Evolutionary conservation across 306 rosid species (phyloP).

Genomic region (Glycine latifolia): DNA sequence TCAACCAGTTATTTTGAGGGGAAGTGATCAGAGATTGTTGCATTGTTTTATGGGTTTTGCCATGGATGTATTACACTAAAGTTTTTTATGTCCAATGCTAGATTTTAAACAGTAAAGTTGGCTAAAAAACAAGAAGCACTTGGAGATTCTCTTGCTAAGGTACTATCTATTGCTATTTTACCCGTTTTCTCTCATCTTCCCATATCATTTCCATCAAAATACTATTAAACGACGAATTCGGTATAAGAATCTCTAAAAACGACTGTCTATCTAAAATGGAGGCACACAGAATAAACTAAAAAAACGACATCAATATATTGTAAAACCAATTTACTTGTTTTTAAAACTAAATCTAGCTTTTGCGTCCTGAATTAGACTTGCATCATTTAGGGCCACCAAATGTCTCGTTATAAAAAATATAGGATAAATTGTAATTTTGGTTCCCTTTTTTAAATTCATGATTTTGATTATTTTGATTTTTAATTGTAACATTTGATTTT

Average conservation of each 20-base stretch:
- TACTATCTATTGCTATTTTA: conserved; percentile 26
- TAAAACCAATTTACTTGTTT: conserved; percentile 1
- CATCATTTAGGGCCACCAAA: background rate
- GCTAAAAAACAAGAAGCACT: conserved; percentile 35
- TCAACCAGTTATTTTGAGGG: conserved; percentile 49
- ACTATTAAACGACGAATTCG: background rate
- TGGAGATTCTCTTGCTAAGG: conserved; percentile 39
- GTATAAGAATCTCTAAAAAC: conserved; percentile 26
- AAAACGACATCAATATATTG: background rate
- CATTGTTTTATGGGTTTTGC: conserved; percentile 55
- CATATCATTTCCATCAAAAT: background rate
- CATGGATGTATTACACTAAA: conserved; percentile 51
- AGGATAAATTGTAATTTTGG: too few species aligned
- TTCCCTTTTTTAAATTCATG: too few species aligned
- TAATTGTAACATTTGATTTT: too few species aligned
- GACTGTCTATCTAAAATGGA: background rate
- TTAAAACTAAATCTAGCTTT: background rate
- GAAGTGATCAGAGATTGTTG: conserved; percentile 48
- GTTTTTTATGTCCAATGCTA: conserved; percentile 47
- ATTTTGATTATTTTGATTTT: too few species aligned
- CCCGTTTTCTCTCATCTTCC: background rate
- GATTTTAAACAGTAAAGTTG: conserved; percentile 47
- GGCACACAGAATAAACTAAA: background rate
- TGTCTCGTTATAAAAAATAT: background rate
- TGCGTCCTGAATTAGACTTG: conserved; percentile 1